Evolutionary conservation across 2,329 filamentous ascomycete genomes (phyloP).

Genomic region (Didymella segeticola): DNA sequence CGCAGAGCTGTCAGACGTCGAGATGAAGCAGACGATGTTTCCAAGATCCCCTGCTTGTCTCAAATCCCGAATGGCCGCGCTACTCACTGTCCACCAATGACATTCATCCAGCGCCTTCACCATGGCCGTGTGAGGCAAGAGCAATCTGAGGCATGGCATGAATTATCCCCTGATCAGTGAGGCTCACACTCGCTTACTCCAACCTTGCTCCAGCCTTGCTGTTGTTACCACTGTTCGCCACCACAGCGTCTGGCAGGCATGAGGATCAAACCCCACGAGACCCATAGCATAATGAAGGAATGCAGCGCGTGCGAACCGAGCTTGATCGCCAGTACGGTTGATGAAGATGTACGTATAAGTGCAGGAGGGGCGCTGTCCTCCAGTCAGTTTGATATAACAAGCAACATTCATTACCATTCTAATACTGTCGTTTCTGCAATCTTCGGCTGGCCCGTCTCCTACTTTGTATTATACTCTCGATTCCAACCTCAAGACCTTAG

Average conservation of each 20-base stretch:
- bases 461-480: not conserved
- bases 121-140: constrained; percentile 3
- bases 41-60: constrained; percentile 3
- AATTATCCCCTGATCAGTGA: constrained; percentile 9
- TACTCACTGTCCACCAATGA: not conserved
- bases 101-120: not conserved
- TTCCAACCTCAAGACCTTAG: constrained; percentile 9
- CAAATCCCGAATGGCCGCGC: not conserved
- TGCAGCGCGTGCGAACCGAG: constrained; percentile 7
- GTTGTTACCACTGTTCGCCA: not conserved
- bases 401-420: not conserved
- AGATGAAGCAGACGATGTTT: constrained; percentile 15
- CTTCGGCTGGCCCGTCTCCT: constrained; percentile 14
- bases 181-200: not conserved
- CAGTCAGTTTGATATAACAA: not conserved
- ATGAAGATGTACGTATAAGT: not conserved
- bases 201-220: constrained; percentile 3
- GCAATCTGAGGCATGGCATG: constrained; percentile 10
- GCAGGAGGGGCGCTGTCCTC: not conserved
- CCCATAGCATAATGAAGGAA: constrained; percentile 4
- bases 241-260: constrained; percentile 5
- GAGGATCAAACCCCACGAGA: constrained; percentile 2
- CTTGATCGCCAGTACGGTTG: constrained; percentile 4
- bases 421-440: constrained; percentile 9
- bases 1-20: constrained; percentile 14